Evolutionary conservation across 345 rosid species (phyloP).

Genomic region (Firmiana major): DNA sequence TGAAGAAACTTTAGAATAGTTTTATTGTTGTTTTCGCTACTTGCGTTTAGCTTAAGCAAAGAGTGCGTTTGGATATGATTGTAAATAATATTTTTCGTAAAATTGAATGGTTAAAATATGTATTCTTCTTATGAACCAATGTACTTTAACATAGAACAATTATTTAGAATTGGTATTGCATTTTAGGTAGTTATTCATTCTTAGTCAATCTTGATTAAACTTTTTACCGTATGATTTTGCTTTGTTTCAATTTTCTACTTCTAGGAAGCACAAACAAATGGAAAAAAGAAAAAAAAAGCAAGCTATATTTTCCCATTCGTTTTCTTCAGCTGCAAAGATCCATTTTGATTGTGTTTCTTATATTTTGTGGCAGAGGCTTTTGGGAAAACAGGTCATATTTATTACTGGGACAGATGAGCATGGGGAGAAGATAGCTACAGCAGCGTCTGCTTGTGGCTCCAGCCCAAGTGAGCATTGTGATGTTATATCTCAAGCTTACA

Average conservation of each 20-base stretch:
- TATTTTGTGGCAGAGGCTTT: constrained; percentile 66
- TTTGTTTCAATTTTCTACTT: neutral
- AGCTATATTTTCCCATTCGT: neutral
- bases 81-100: neutral
- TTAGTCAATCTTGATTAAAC: neutral
- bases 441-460: constrained; percentile 67
- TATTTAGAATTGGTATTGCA: neutral
- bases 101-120: neutral
- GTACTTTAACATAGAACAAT: neutral
- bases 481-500: constrained; percentile 70
- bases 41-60: neutral
- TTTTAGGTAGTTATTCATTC: neutral
- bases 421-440: constrained; percentile 89
- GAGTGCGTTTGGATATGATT: neutral
- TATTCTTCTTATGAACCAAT: neutral
- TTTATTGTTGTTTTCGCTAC: too few species aligned
- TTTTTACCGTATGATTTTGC: neutral
- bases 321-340: neutral
- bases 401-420: constrained; percentile 94
- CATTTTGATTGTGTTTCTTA: neutral
- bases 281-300: neutral
- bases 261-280: neutral
- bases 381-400: constrained; percentile 74
- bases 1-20: neutral
- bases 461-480: constrained; percentile 82